phyloP scores from a whole-genome alignment of 2,329 filamentous ascomycete genomes.

The Aspergillus phoenicis region DNA sequence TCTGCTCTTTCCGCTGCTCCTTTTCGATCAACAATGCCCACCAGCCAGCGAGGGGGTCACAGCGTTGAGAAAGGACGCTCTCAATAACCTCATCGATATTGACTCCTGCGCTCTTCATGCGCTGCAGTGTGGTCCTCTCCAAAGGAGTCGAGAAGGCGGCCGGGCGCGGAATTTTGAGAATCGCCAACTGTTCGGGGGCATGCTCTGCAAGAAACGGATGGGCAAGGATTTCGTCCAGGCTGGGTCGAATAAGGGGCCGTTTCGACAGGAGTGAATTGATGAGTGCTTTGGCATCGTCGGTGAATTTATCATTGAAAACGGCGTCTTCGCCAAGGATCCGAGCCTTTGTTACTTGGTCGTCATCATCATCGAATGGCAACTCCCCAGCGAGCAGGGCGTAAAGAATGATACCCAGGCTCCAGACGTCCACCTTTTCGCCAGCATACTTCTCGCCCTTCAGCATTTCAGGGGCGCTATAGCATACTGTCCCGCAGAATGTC shows the following conservation, averaged over 20 bases:
- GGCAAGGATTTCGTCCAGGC: slow-evolving; percentile 79
- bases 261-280: slow-evolving; percentile 85
- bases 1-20: slow-evolving; percentile 80
- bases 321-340: slow-evolving; percentile 86
- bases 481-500: slow-evolving; percentile 96
- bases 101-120: slow-evolving; percentile 91
- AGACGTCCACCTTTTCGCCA: slow-evolving; percentile 96
- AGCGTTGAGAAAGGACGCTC: slow-evolving; percentile 85
- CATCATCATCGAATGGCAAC: slow-evolving; percentile 93
- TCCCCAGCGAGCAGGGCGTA: slow-evolving; percentile 80
- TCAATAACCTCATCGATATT: slow-evolving; percentile 94
- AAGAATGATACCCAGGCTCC: slow-evolving; percentile 92
- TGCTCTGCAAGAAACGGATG: slow-evolving; percentile 87
- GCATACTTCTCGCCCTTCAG: slow-evolving; percentile 97
- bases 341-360: slow-evolving; percentile 81
- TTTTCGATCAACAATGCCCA: slow-evolving; percentile 95
- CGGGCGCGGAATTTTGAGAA: slow-evolving; percentile 78
- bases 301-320: slow-evolving; percentile 77
- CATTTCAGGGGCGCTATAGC: slow-evolving; percentile 98
- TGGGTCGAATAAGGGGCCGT: slow-evolving; percentile 78
- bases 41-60: slow-evolving; percentile 90
- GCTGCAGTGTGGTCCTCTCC: slow-evolving; percentile 86
- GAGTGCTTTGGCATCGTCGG: slow-evolving; percentile 74
- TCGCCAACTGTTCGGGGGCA: slow-evolving; percentile 84
- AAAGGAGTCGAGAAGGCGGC: slow-evolving; percentile 81